These are phyloP conservation scores for Centaurea solstitialis DNA, from an alignment of 129 eudicot species.

Conservation along the genomic window DNA sequence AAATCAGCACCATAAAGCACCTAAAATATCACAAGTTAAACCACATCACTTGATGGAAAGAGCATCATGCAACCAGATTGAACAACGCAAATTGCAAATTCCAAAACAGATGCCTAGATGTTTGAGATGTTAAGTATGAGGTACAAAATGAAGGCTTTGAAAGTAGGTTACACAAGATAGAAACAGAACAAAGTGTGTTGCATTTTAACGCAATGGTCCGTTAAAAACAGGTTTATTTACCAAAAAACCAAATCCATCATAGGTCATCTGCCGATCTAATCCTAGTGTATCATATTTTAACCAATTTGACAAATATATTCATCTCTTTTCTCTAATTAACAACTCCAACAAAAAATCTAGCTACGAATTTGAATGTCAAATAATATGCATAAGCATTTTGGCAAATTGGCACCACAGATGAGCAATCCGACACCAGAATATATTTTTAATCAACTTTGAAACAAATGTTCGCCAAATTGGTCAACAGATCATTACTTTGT, in stretches of 20 bases:
- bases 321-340: not conserved
- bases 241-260: too few species aligned
- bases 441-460: not conserved
- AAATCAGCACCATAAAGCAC: conserved; percentile 98
- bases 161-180: too few species aligned
- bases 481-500: not conserved
- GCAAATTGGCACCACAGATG: not conserved
- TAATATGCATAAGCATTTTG: conserved; percentile 3
- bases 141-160: too few species aligned
- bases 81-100: not conserved
- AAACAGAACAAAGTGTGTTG: too few species aligned
- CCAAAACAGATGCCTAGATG: too few species aligned
- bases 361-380: not conserved
- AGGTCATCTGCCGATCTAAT: not conserved
- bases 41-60: not conserved
- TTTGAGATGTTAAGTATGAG: too few species aligned
- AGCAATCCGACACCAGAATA: not conserved
- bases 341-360: not conserved
- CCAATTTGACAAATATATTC: not conserved
- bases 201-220: too few species aligned
- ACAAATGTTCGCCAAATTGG: not conserved
- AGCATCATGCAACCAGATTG: not conserved
- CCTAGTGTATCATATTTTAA: not conserved
- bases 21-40: conserved; percentile 34
- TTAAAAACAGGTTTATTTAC: too few species aligned